Base-by-base conservation (phyloP, 331 rosid species). In the Erythrophleum ivorense region DNA sequence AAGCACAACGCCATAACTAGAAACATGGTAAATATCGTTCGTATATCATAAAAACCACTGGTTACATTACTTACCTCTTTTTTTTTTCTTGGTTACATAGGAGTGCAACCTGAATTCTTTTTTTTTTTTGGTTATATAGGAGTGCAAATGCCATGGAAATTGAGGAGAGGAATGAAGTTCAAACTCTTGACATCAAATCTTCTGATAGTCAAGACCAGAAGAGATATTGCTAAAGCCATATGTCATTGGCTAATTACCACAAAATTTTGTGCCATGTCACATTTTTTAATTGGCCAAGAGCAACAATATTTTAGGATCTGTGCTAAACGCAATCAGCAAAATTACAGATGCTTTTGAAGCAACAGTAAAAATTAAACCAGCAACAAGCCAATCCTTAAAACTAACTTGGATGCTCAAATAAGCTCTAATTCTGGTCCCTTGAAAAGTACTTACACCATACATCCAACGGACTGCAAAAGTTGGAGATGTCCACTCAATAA, bases 391-490 rank as follows among this genome's bases (percentile, higher is more conserved):
- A 50, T 69, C 46, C 63, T 29, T 52, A 13, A n/a, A 71, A 41
- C 58, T 29, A 71, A 12, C 62, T 14, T 4, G 31, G 3, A 49
- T 2, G 62, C 62, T 33, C 0, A 60, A 43, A 18, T n/a, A 64
- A 14, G n/a, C 4, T 4, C 21, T 67, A 4, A 21, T 48, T 43
- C 78, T 38, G 16, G 18, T 59, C 6, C 69, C 68, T 15, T 71
- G 64, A 63, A 34, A 73, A 50, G 46, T 43, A 34, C 34, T 14
- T 38, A 38, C 18, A 63, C 45, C 45, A 41, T 63, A 9, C 67
- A 70, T 40, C 40, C 70, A 48, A 48, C n/a, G 70, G 70, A 80
- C 38, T 13, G 24, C 81, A 73, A 19, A 13, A 60, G 24, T 67
- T 54, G 80, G 50, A 52, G n/a, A 14, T 71, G 43, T 64, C 67